phyloP scores from a whole-genome alignment of 2,329 filamentous ascomycete genomes.

The Colletotrichum endophyticum region DNA sequence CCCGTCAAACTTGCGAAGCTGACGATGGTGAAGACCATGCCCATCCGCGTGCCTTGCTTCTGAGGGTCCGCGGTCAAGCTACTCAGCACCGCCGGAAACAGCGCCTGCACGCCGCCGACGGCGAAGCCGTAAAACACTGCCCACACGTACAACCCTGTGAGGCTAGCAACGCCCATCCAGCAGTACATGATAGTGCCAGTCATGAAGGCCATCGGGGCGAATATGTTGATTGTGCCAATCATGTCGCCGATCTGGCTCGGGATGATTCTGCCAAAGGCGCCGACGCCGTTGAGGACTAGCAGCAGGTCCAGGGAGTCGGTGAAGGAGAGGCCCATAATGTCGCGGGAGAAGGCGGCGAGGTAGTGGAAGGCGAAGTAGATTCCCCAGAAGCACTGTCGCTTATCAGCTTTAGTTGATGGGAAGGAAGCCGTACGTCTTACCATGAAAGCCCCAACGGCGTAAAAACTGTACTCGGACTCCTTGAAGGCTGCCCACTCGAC shows the following conservation, averaged over 20 bases:
- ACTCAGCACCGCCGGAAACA: conserved; percentile 41
- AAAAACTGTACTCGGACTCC: conserved; percentile 48
- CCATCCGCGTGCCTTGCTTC: conserved; percentile 46
- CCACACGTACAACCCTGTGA: conserved; percentile 30
- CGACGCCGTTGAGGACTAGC: conserved; percentile 58
- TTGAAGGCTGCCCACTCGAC: conserved; percentile 51
- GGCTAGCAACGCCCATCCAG: conserved; percentile 29
- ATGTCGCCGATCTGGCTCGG: conserved; percentile 53
- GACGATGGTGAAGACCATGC: conserved; percentile 46
- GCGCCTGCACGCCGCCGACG: conserved; percentile 30
- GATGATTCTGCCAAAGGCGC: conserved; percentile 52
- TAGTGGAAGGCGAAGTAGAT: conserved; percentile 67
- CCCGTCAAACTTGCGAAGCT: conserved; percentile 47
- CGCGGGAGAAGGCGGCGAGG: conserved; percentile 53
- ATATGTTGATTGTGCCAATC: conserved; percentile 55
- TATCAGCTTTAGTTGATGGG: conserved; percentile 3
- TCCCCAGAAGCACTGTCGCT: conserved; percentile 48
- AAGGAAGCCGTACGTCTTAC: neutral
- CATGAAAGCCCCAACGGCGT: conserved; percentile 38
- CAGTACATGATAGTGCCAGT: conserved; percentile 29
- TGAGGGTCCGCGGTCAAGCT: conserved; percentile 43
- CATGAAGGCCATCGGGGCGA: conserved; percentile 42
- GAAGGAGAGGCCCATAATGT: conserved; percentile 34
- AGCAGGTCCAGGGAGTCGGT: conserved; percentile 46
- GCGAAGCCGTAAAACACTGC: conserved; percentile 31